Conservation (phyloP, 805 yeast genomes). For the Suhomyces prunicola region DNA sequence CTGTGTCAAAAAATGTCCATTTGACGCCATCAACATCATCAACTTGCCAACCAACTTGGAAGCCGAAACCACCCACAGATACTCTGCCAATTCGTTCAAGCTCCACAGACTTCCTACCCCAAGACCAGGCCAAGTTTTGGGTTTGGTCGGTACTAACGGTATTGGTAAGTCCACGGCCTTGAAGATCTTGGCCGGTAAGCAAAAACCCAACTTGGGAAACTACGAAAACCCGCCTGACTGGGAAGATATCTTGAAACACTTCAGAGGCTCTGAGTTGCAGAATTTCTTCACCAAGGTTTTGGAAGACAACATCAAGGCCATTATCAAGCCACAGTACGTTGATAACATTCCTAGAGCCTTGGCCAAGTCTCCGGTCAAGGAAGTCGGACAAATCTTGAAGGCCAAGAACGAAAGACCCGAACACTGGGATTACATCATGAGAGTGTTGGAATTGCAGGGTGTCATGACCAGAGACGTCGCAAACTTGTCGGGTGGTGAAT, state of each 20-base stretch:
- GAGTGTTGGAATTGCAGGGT: slow-evolving; percentile 68
- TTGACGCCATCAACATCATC: slow-evolving; percentile 93
- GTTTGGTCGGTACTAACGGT: slow-evolving; percentile 98
- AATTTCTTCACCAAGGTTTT: slow-evolving; percentile 91
- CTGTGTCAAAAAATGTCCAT: slow-evolving; percentile 97
- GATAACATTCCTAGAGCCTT: slow-evolving; percentile 97
- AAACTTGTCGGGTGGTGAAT: slow-evolving; percentile 95
- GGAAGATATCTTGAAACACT: slow-evolving; percentile 86
- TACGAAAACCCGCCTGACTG: slow-evolving; percentile 97
- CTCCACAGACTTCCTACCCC: slow-evolving; percentile 97
- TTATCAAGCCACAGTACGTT: slow-evolving; percentile 97
- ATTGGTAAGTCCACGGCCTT: slow-evolving; percentile 97
- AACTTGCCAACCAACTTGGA: slow-evolving; percentile 95
- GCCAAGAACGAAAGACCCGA: slow-evolving; percentile 73
- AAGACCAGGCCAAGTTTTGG: slow-evolving; percentile 97
- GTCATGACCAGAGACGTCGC: slow-evolving; percentile 84
- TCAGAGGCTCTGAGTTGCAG: slow-evolving; percentile 97
- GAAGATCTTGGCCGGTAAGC: slow-evolving; percentile 95
- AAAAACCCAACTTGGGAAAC: slow-evolving; percentile 92
- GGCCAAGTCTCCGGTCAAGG: slow-evolving; percentile 76
- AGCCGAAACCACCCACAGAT: slow-evolving; percentile 90
- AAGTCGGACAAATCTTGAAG: slow-evolving; percentile 81
- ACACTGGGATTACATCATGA: slow-evolving; percentile 61
- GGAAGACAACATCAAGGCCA: slow-evolving; percentile 93
- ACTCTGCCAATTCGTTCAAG: slow-evolving; percentile 96